A percentile compares a stretch with the other conserved stretches of the same genome.
Evolutionary conservation across 2,329 filamentous ascomycete genomes (phyloP).

Genomic region (Immersiporthe knoxdaviesiana): DNA sequence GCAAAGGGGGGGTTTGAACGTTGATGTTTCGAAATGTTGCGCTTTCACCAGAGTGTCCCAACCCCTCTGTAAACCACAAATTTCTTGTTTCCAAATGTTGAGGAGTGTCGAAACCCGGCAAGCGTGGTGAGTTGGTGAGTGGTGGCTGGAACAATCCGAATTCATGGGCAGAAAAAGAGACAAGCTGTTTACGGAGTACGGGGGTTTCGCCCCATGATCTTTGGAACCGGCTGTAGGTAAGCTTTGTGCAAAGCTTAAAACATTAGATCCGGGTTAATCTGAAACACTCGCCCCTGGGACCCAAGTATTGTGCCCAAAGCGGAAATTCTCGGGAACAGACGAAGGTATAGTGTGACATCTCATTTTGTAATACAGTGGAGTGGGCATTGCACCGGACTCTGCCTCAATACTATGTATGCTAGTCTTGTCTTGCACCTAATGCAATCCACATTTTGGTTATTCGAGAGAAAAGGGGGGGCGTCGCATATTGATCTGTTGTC

Average conservation of each 20-base stretch:
- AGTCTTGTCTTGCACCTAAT: slow-evolving; percentile 2
- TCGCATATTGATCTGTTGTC: background rate
- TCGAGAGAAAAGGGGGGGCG: background rate
- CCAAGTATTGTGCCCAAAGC: background rate
- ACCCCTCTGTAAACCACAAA: background rate
- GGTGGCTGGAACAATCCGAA: background rate
- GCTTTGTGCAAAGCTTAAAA: slow-evolving; percentile 2
- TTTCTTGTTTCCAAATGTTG: background rate
- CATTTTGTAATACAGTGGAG: slow-evolving; percentile 10
- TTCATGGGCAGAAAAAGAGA: background rate
- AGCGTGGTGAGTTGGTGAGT: background rate
- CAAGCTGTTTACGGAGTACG: background rate
- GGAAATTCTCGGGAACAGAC: background rate
- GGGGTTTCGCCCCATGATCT: background rate
- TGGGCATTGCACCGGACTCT: slow-evolving; percentile 10
- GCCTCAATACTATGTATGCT: slow-evolving; percentile 14
- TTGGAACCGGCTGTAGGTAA: background rate
- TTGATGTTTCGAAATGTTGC: background rate
- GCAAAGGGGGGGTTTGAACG: background rate
- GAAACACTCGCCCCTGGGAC: background rate
- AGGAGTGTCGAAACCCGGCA: background rate
- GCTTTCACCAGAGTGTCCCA: background rate
- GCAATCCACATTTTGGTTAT: slow-evolving; percentile 13
- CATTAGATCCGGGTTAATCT: background rate
- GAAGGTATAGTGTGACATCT: slow-evolving; percentile 14